Percentiles rank a stretch among this genome's conserved stretches.
Conservation (phyloP, 495 filamentous ascomycete species). For the Tuber borchii region DNA sequence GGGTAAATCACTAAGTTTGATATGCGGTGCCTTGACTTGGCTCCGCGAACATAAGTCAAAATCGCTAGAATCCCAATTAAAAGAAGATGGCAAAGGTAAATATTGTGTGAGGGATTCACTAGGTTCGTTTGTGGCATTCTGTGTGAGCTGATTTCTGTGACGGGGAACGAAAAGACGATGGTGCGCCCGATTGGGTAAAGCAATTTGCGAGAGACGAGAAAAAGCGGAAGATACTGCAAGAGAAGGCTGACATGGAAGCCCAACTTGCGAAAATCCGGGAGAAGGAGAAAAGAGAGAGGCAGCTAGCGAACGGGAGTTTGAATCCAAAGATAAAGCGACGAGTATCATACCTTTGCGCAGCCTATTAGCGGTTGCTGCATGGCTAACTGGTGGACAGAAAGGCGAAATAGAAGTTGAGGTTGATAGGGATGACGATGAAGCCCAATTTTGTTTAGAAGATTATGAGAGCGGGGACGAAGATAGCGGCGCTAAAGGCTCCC, state of each 20-base stretch:
- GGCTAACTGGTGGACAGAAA: conserved; percentile 25
- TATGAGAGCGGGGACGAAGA: conserved; percentile 64
- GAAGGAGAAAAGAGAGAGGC: conserved; percentile 60
- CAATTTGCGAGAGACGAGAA: conserved; percentile 65
- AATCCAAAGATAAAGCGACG: conserved; percentile 38
- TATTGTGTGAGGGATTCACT: background rate
- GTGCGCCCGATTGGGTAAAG: conserved; percentile 85
- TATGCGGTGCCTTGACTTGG: conserved; percentile 91
- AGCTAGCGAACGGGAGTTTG: conserved; percentile 43
- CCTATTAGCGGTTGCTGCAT: background rate
- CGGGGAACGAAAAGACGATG: conserved; percentile 47
- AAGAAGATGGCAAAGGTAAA: conserved; percentile 39
- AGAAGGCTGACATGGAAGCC: conserved; percentile 64
- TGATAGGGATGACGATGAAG: conserved; percentile 54
- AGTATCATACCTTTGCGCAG: conserved; percentile 22
- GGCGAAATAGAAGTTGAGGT: conserved; percentile 43
- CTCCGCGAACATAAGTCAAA: conserved; percentile 73
- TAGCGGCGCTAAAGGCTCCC: conserved; percentile 27
- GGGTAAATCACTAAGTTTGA: conserved; percentile 96
- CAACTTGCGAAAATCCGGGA: conserved; percentile 61
- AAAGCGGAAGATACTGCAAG: conserved; percentile 57
- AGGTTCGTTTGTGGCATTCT: background rate
- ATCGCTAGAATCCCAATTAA: conserved; percentile 52
- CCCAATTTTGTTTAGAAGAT: conserved; percentile 68
- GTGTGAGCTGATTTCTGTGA: conserved; percentile 20